Evolutionary conservation across 2,329 filamentous ascomycete species (phyloP).

Genomic region (Aspergillus ibericus): DNA sequence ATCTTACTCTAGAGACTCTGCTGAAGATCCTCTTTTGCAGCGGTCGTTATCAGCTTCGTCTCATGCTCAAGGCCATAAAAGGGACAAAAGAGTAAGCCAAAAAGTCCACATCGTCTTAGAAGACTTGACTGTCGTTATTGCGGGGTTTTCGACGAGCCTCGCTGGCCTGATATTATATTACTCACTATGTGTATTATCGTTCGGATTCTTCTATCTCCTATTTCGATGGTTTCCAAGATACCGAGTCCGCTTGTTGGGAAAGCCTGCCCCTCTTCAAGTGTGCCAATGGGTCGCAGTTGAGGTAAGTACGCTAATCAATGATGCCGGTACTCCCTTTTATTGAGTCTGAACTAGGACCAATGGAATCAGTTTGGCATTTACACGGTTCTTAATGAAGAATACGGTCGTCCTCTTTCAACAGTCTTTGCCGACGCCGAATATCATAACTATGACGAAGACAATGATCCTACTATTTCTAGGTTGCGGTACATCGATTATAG

Average conservation of each 20-base stretch:
- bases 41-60: slow-evolving; percentile 67
- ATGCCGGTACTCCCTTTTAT: slow-evolving; percentile 13
- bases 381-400: slow-evolving; percentile 59
- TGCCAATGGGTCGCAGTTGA: slow-evolving; percentile 93
- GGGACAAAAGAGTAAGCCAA: slow-evolving; percentile 70
- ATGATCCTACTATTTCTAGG: slow-evolving; percentile 72
- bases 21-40: slow-evolving; percentile 64
- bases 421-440: slow-evolving; percentile 56
- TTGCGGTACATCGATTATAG: slow-evolving; percentile 85
- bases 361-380: slow-evolving; percentile 91
- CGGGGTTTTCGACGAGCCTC: slow-evolving; percentile 79
- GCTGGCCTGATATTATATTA: slow-evolving; percentile 70
- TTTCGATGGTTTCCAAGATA: slow-evolving; percentile 88
- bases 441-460: slow-evolving; percentile 63
- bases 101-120: slow-evolving; percentile 93
- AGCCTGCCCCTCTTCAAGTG: slow-evolving; percentile 65
- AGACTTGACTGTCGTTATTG: slow-evolving; percentile 89
- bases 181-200: slow-evolving; percentile 67
- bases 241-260: slow-evolving; percentile 75
- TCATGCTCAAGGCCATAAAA: slow-evolving; percentile 61
- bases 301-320: slow-evolving; percentile 46
- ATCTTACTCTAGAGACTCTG: slow-evolving; percentile 45
- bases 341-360: slow-evolving; percentile 65
- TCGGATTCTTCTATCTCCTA: slow-evolving; percentile 78
- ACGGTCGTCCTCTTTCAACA: slow-evolving; percentile 64